These are phyloP conservation scores for Metschnikowia shivogae DNA, from an alignment of 805 yeast species.

Conservation along the genomic window DNA sequence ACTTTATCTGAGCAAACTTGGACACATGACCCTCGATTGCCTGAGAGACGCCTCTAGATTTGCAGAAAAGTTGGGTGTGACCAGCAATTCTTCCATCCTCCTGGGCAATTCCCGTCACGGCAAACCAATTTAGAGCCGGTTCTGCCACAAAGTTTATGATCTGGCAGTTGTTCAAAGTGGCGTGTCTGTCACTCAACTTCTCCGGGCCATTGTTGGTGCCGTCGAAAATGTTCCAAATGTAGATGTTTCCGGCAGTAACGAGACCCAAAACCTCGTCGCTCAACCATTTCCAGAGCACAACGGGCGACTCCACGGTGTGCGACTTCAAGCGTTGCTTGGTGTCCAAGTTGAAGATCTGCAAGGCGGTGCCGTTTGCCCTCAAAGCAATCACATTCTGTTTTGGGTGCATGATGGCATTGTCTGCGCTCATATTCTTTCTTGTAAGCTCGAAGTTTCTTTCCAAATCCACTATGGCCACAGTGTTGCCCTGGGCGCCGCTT, in stretches of 20 bases:
- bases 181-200: conserved; percentile 79
- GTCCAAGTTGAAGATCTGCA: conserved; percentile 88
- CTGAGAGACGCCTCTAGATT: conserved; percentile 87
- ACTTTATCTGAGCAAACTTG: conserved; percentile 69
- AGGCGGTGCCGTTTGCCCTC: conserved; percentile 93
- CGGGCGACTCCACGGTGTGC: conserved; percentile 79
- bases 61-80: conserved; percentile 87
- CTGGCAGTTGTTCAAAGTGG: conserved; percentile 72
- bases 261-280: conserved; percentile 69
- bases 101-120: conserved; percentile 90
- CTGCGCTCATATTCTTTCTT: conserved; percentile 94
- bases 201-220: conserved; percentile 75
- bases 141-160: conserved; percentile 87
- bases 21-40: conserved; percentile 98
- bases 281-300: conserved; percentile 95
- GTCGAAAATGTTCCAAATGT: conserved; percentile 80
- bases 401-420: conserved; percentile 96
- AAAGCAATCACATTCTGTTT: conserved; percentile 81
- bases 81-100: conserved; percentile 94
- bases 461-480: conserved; percentile 92
- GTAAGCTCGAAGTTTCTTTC: conserved; percentile 73
- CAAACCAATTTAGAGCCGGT: conserved; percentile 83
- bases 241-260: conserved; percentile 72
- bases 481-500: conserved; percentile 57
- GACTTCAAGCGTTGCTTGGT: conserved; percentile 87